Evolutionary conservation across 75 land plant genomes (phyloP), one percentile per base, ranked within the genome.

Genomic region (Azolla pinnata): DNA sequence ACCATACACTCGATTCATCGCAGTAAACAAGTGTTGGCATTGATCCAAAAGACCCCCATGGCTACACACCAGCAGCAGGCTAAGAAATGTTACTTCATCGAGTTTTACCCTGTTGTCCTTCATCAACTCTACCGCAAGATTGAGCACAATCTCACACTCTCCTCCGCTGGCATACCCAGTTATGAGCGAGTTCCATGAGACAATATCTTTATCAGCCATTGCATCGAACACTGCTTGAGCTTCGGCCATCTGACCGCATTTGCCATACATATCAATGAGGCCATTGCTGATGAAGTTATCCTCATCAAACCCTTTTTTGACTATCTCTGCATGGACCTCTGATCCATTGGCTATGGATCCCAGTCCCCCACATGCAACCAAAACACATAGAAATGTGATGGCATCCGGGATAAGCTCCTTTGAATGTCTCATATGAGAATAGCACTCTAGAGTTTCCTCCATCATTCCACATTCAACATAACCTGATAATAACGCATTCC

Each of bases 151-250:
- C 26, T 27, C 45, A 20, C 67, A 61, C 26, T 74, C 79, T 18
- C 57, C 56, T 1, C 80, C 83, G 32, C 73, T 67, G 14, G 83
- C 77, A 46, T 79, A 19, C 4, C 86, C 86, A 9, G 58, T 61
- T 10, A 78, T 72, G 66, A 78, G 58, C 0, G 73, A 26, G 59
- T 71, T 82, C 79, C 79, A 82, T 29, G 81, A 65, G 26, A 72
- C 60, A 3, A 78, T 69, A 60, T 66, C 67, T 56, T 61, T 75
- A 2, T 27, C 14, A n/a, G 64, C 58, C 40, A 75, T 75, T 25
- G 57, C 59, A 1, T 67, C 30, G 65, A 82, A 82, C 20, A 75
- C 32, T 4, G 2, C 10, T 0, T 29, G 3, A 4, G 79, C 78
- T 2, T 46, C 42, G 14, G 61, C 81, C 51, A 72, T 14, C 21